These are phyloP conservation scores for Aureobasidium melanogenum DNA, from an alignment of 2,329 filamentous ascomycete species.

Conservation along the genomic window DNA sequence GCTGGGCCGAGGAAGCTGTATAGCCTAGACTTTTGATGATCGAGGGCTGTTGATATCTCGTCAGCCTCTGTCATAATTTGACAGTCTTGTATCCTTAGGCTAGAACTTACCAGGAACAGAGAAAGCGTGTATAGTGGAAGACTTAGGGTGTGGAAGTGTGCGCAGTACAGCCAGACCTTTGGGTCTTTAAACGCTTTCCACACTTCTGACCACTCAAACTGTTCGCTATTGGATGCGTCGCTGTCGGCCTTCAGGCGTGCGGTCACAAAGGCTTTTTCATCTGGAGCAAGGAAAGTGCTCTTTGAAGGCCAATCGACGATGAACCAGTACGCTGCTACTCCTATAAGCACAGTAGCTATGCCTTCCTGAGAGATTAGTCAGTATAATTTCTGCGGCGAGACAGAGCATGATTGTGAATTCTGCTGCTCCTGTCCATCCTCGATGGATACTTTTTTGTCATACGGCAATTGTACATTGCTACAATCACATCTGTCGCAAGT, in stretches of 20 bases:
- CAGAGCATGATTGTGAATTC: neutral
- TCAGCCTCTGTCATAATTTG: neutral
- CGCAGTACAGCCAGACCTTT: conserved; percentile 64
- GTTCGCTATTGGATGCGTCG: conserved; percentile 60
- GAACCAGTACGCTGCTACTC: conserved; percentile 45
- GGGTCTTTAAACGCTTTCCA: conserved; percentile 54
- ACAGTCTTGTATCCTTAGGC: neutral
- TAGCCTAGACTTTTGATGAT: conserved; percentile 61
- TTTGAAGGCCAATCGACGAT: conserved; percentile 46
- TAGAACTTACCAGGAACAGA: conserved; percentile 35
- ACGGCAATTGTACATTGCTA: neutral
- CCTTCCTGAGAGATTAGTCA: conserved; percentile 43
- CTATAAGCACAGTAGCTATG: conserved; percentile 46
- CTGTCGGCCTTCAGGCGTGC: conserved; percentile 57
- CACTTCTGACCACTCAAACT: conserved; percentile 61
- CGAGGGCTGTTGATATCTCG: conserved; percentile 34
- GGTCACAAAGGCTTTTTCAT: conserved; percentile 53
- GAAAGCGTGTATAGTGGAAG: conserved; percentile 43
- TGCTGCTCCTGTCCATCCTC: too few species aligned
- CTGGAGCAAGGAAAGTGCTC: conserved; percentile 45
- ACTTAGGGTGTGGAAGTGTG: conserved; percentile 65
- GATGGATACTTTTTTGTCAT: neutral
- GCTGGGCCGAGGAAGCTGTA: conserved; percentile 37
- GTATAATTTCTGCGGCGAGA: neutral
- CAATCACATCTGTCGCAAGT: neutral